Evolutionary conservation across 768 basidiomycete species (phyloP).

Genomic region (Agrocybe pediades): DNA sequence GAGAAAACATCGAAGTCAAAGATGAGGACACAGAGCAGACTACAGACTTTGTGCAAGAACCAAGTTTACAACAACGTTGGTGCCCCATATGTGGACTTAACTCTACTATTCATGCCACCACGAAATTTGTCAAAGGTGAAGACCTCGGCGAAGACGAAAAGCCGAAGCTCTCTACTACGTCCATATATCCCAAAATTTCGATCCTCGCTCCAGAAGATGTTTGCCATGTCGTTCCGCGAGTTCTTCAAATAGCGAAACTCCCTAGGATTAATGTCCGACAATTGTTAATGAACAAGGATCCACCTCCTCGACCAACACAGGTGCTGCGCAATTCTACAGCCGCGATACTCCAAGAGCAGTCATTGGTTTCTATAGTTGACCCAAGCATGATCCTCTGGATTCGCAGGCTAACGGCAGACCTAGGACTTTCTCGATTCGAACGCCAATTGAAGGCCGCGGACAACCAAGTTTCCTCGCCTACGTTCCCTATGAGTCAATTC

Average conservation of each 20-base stretch:
- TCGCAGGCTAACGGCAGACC: conserved; percentile 16
- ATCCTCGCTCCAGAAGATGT: conserved; percentile 1
- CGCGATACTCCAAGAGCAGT: conserved; percentile 1
- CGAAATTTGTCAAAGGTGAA: conserved; percentile 20
- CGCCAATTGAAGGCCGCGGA: conserved; percentile 7
- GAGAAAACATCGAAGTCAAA: not conserved
- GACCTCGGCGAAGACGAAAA: conserved; percentile 4
- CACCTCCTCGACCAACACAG: not conserved
- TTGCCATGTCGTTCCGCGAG: conserved; percentile 26
- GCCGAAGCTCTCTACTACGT: not conserved
- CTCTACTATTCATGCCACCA: conserved; percentile 19
- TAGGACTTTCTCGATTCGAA: conserved; percentile 17
- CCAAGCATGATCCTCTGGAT: conserved; percentile 34
- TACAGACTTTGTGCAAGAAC: not conserved
- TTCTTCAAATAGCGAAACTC: conserved; percentile 25
- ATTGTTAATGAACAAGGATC: not conserved
- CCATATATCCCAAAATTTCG: not conserved
- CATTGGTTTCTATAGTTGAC: conserved; percentile 31
- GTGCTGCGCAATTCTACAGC: not conserved
- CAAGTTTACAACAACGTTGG: conserved; percentile 19
- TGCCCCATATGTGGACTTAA: conserved; percentile 36
- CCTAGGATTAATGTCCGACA: conserved; percentile 30
- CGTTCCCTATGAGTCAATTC: conserved; percentile 30
- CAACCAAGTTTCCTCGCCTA: not conserved
- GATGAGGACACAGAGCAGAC: not conserved